A percentile compares a stretch with the other conserved stretches of the same genome.
Evolutionary conservation across 176 grass and related monocot genomes (phyloP).

Genomic region (Cenchrus fungigraminus): DNA sequence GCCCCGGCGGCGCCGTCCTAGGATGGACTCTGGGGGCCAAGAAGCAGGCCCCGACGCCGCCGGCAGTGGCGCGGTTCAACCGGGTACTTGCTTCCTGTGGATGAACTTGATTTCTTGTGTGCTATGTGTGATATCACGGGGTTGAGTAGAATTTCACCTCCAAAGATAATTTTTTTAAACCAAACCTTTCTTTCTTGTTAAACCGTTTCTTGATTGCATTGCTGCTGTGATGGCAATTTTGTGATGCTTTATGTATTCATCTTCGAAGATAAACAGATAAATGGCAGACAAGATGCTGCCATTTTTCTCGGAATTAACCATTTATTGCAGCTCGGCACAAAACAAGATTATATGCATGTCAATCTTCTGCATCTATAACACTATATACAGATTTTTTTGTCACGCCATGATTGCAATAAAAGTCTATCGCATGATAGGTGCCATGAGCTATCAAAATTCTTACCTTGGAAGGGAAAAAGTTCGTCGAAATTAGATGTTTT

Average conservation of each 20-base stretch:
- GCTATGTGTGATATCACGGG: neutral
- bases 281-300: neutral
- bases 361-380: neutral
- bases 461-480: too few species aligned
- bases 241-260: neutral
- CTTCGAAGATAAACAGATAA: neutral
- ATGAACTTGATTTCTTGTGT: neutral
- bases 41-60: neutral
- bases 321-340: neutral
- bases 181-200: neutral
- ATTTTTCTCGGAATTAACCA: neutral
- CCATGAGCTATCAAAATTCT: neutral
- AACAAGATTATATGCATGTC: neutral
- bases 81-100: constrained; percentile 40
- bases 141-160: neutral
- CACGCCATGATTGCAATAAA: neutral
- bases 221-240: neutral
- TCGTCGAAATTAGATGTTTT: neutral
- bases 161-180: neutral
- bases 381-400: neutral
- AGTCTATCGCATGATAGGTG: neutral
- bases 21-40: neutral
- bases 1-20: neutral
- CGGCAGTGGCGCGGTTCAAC: neutral
- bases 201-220: neutral